Conservation (phyloP, 495 filamentous ascomycete genomes). For the Rhypophila decipiens region DNA sequence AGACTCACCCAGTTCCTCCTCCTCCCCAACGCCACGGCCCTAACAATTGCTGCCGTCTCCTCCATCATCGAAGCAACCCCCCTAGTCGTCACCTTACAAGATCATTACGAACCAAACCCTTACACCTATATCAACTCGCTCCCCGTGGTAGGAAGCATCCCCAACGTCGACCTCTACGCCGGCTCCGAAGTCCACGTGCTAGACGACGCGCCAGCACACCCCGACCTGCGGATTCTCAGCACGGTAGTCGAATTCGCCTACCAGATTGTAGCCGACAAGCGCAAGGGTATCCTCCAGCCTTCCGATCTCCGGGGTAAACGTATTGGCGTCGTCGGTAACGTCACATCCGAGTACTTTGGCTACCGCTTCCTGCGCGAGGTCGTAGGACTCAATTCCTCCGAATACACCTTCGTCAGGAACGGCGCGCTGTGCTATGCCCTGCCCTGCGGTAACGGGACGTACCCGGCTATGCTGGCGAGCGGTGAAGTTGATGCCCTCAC, state of each 20-base stretch:
- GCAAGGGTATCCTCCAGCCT: not conserved
- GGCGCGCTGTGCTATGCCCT: constrained; percentile 1
- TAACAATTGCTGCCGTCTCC: constrained; percentile 3
- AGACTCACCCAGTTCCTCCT: not conserved
- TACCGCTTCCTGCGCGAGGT: constrained; percentile 5
- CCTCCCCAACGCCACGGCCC: not conserved
- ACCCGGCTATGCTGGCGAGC: constrained; percentile 1
- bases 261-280: constrained; percentile 6
- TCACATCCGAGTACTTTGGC: constrained; percentile 8
- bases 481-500: not conserved
- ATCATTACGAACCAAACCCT: constrained; percentile 4
- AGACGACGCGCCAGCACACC: constrained; percentile 1
- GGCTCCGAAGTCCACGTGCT: constrained; percentile 8
- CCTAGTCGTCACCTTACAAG: constrained; percentile 4
- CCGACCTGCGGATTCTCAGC: constrained; percentile 3
- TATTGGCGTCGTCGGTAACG: constrained; percentile 3
- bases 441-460: constrained; percentile 5
- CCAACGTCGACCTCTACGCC: constrained; percentile 3
- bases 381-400: not conserved
- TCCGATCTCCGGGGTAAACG: constrained; percentile 2
- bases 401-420: constrained; percentile 4
- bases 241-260: constrained; percentile 5
- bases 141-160: not conserved
- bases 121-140: constrained; percentile 7
- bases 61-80: constrained; percentile 5